A percentile compares a stretch with the other conserved stretches of the same genome.
Conservation (phyloP, 306 rosid genomes). For the Trifolium repens region DNA sequence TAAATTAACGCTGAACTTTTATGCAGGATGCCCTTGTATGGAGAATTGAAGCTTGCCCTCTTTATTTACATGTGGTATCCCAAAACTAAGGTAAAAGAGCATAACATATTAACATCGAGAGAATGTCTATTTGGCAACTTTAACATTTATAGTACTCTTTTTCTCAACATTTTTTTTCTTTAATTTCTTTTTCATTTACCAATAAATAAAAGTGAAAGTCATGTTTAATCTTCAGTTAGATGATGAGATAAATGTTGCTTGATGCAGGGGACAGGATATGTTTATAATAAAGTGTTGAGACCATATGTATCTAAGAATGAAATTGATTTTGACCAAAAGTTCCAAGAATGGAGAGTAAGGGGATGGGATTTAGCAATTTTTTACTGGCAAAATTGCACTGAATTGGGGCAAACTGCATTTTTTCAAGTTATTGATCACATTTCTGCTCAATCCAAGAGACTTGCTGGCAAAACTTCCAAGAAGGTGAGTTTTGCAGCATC, state of each 20-base stretch:
- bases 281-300: slow-evolving; percentile 66
- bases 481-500: slow-evolving; percentile 49
- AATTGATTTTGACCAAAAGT: slow-evolving; percentile 64
- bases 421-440: slow-evolving; percentile 61
- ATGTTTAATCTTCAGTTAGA: neutral
- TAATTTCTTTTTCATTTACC: neutral
- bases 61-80: slow-evolving; percentile 94
- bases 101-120: neutral
- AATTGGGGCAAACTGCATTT: slow-evolving; percentile 66
- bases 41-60: slow-evolving; percentile 83
- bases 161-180: slow-evolving; percentile 5
- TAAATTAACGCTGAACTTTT: slow-evolving; percentile 29
- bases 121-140: slow-evolving; percentile 8
- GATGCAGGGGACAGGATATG: slow-evolving; percentile 69
- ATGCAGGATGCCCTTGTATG: slow-evolving; percentile 84
- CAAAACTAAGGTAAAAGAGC: slow-evolving; percentile 68
- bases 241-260: slow-evolving; percentile 7
- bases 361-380: slow-evolving; percentile 78
- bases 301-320: slow-evolving; percentile 76
- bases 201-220: slow-evolving; percentile 17
- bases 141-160: neutral
- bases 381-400: slow-evolving; percentile 76
- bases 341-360: slow-evolving; percentile 67
- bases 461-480: slow-evolving; percentile 15
- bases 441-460: slow-evolving; percentile 59